These are phyloP conservation scores for Pseudoperonospora humuli DNA, from an alignment of 352 stramenopile genomes.

Conservation along the genomic window DNA sequence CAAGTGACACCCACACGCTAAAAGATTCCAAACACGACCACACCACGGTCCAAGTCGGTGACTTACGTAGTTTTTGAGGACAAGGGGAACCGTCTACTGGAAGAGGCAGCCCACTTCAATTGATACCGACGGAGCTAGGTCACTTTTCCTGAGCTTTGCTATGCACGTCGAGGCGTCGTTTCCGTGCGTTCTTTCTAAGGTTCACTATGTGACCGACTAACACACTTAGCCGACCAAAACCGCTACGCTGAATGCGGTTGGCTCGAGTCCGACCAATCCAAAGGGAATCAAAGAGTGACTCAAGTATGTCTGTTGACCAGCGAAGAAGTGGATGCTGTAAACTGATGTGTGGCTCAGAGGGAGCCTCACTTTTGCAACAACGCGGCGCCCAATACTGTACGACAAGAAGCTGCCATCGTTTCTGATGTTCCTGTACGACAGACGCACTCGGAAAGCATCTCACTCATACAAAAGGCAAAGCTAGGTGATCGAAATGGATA, in stretches of 20 bases:
- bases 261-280: too few relatives aligned
- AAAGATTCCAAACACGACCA: conserved; percentile 18
- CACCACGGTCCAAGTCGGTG: conserved; percentile 14
- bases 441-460: conserved; percentile 8
- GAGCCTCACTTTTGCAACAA: conserved; percentile 1
- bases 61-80: conserved; percentile 23
- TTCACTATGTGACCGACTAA: too few relatives aligned
- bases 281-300: background rate
- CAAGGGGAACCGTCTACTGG: conserved; percentile 1
- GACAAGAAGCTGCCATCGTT: conserved; percentile 2
- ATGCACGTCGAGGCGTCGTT: conserved; percentile 22
- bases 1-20: conserved; percentile 2
- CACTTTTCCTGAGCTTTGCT: conserved; percentile 13
- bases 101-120: conserved; percentile 9
- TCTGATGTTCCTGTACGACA: conserved; percentile 2
- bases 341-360: conserved; percentile 12
- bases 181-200: conserved; percentile 1
- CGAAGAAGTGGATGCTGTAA: conserved; percentile 1
- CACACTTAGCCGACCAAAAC: conserved; percentile 4
- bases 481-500: background rate
- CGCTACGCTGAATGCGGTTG: conserved; percentile 7
- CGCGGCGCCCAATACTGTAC: conserved; percentile 6
- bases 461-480: background rate
- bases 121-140: background rate
- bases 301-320: conserved; percentile 9